Percentiles rank a stretch among this genome's conserved stretches.
Evolutionary conservation across 1,284 basidiomycete genomes (phyloP).

Genomic region (Spongiforma sp.): DNA sequence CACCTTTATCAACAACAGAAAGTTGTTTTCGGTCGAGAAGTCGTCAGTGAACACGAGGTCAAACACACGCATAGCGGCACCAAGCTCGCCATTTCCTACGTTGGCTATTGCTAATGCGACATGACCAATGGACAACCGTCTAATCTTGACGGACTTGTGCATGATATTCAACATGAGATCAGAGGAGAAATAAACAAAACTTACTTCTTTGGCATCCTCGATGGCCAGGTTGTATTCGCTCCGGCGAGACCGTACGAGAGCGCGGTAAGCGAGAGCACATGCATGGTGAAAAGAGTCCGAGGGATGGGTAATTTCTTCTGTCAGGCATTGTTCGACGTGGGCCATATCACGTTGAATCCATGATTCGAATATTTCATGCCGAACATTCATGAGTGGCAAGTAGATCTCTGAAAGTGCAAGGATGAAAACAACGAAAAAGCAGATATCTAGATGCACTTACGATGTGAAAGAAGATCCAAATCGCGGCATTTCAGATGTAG

Average conservation of each 20-base stretch:
- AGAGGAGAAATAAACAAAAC: not conserved
- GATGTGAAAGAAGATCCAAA: not conserved
- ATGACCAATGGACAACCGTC: not conserved
- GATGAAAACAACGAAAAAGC: not conserved
- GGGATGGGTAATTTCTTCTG: not conserved
- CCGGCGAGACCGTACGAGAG: not conserved
- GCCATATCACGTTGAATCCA: not conserved
- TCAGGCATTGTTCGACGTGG: not conserved
- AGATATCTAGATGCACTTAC: not conserved
- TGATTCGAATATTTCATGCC: not conserved
- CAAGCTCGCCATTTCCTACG: not conserved
- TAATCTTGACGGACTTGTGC: not conserved
- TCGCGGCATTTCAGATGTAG: not conserved
- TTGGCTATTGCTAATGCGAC: not conserved
- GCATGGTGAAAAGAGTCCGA: not conserved
- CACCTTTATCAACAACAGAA: not conserved
- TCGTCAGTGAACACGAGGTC: not conserved
- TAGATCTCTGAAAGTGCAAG: not conserved
- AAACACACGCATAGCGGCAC: not conserved
- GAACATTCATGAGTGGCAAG: not conserved
- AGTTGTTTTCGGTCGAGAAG: not conserved
- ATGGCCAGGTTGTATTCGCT: not conserved
- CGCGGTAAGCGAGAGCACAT: not conserved
- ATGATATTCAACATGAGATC: not conserved
- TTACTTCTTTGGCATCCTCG: not conserved